Base-by-base conservation (phyloP, 192 early-diverging fungal genomes). In the Podila epigama region DNA sequence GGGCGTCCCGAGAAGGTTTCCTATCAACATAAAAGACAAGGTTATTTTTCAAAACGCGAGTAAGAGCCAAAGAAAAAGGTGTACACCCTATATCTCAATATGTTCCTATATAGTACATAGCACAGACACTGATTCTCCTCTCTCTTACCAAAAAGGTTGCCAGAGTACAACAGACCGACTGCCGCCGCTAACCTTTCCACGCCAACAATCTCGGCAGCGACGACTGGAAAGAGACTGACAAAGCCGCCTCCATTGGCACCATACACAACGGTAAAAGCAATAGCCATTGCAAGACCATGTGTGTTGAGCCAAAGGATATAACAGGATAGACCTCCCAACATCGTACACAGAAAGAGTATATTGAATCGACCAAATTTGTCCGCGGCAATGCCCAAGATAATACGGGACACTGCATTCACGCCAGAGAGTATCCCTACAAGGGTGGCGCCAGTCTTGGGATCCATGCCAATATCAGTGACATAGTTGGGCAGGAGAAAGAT, bases 181-280 rank as follows among this genome's bases (percentile, higher is more conserved):
- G 82, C 66, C 11, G 69, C 56, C 15, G 80, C 69, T 3, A 84
- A 56, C n/a, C 37, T 51, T n/a, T 81, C 79, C 31, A 84, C 48
- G 0, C 82, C 82, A 33, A 84, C 71, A 10, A 72, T 36, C 28
- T 84, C 61, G 13, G 75, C 79, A 1, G 70, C 64, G 0, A 81
- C 67, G 0, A 72, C 69, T 3, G 79, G 66, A 42, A 81, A 79
- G 12, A 79, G 42, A 33, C 79, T 69, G 25, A 79, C 64, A 41
- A 79, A 86, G 3, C 75, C 83, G 32, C 83, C 83, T 8, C 81
- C 83, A 63, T 80, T 80, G 28, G 80, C 27, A 1, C 85, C 85
- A 70, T 81, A 86, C 31, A 81, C 27, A 3, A 82, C 44, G 16
- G 77, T 60, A 66, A 86, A 86, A 0, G 71, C 60, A 42, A 73